Evolutionary conservation across 495 filamentous ascomycete species (phyloP), one percentile per base, ranked within the genome.

Genomic region (Neurospora africana): DNA sequence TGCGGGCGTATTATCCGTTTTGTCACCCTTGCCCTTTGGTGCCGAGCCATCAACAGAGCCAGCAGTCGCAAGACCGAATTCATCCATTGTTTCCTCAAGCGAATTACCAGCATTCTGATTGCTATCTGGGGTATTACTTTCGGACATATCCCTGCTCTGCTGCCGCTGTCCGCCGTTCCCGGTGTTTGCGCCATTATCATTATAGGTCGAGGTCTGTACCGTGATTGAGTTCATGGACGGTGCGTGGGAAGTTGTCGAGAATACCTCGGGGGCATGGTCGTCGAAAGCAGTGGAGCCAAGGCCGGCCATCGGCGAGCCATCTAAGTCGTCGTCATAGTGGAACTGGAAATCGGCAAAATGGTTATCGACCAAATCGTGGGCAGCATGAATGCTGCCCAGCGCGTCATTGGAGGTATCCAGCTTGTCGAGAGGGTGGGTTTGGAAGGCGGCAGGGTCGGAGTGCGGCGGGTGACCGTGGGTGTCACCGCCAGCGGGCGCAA

Each of bases 1-100:
- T n/a, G 91, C 81, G 8, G 94, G 93, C 15, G 84, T 81, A 7
- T 82, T 81, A 69, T 87, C 88, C 30, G 86, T 83, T 76, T 88
- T 88, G 69, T 89, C 88, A 47, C 85, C 88, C 75, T 85, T 84
- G 33, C 80, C 82, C 30, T 85, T 85, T 68, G 87, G 75, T 65
- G 86, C 86, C 33, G 82, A 83, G 37, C 85, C 85, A 70, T 88
- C 86, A 13, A 79, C 81, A 40, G 79, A 79, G 13, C 77, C 82
- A 38, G 77, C 77, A 39, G 79, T 84, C 27, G 81, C 81, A 37
- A 87, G 76, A 4, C 85, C 86, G 73, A 87, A 87, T 44, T 87
- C 86, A 75, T 87, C 86, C 76, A 84, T 81, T 40, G 82, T 80
- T 65, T 86, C 84, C 71, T 86, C 84, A 30, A 87, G 70, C 23